phyloP scores from a whole-genome alignment of 805 yeast genomes.

The Cyberlindnera galapagoensis region DNA sequence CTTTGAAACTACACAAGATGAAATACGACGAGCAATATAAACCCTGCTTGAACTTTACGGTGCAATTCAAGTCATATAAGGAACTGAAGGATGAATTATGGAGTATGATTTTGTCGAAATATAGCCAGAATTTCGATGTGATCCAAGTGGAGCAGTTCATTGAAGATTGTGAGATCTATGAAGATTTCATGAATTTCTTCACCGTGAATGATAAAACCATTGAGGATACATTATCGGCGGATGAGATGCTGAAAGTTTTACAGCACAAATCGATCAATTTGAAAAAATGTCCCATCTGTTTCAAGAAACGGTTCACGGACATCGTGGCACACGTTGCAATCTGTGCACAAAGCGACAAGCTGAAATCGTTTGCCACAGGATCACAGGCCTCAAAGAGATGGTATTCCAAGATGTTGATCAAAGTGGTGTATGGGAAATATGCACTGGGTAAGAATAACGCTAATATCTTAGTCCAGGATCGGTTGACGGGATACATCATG shows the following conservation, averaged over 20 bases:
- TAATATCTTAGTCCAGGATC: slow-evolving; percentile 88
- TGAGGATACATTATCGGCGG: slow-evolving; percentile 41
- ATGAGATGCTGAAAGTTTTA: slow-evolving; percentile 49
- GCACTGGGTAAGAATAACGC: slow-evolving; percentile 87
- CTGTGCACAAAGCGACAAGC: slow-evolving; percentile 74
- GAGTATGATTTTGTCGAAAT: slow-evolving; percentile 53
- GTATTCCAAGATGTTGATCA: slow-evolving; percentile 78
- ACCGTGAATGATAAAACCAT: slow-evolving; percentile 11
- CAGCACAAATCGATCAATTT: slow-evolving; percentile 26
- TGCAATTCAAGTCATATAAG: slow-evolving; percentile 61
- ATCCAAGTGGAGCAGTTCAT: slow-evolving; percentile 48
- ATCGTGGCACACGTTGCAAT: slow-evolving; percentile 83
- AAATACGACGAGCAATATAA: slow-evolving; percentile 24
- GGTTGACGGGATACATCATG: slow-evolving; percentile 79
- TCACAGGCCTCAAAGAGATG: slow-evolving; percentile 81
- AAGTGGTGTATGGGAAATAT: slow-evolving; percentile 83
- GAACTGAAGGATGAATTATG: slow-evolving; percentile 64
- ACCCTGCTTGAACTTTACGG: slow-evolving; percentile 54
- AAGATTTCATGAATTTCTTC: slow-evolving; percentile 18
- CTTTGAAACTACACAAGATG: slow-evolving; percentile 26
- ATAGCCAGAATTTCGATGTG: slow-evolving; percentile 35
- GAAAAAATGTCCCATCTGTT: slow-evolving; percentile 80
- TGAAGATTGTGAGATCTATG: slow-evolving; percentile 15
- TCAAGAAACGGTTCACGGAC: slow-evolving; percentile 61
- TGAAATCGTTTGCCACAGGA: slow-evolving; percentile 68